Evolutionary conservation across 345 rosid species (phyloP).

Genomic region (Camelina laxa): DNA sequence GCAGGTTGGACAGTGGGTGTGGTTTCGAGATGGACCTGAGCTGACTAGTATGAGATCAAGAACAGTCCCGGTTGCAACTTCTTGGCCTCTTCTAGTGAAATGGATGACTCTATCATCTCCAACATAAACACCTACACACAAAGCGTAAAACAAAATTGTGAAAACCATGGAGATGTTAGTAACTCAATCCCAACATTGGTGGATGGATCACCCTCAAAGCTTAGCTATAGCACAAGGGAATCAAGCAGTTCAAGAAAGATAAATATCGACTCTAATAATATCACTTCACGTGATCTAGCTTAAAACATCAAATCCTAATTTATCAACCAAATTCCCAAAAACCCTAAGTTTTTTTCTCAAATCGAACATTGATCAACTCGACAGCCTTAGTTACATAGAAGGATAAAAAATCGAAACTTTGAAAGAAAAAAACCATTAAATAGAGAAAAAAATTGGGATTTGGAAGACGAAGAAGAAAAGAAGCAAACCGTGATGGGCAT

Average conservation of each 20-base stretch:
- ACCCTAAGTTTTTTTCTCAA: neutral
- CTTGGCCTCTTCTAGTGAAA: slow-evolving; percentile 90
- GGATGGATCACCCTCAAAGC: neutral
- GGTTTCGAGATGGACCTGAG: slow-evolving; percentile 65
- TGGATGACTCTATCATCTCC: slow-evolving; percentile 84
- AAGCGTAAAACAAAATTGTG: too few relatives aligned
- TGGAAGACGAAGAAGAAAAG: neutral
- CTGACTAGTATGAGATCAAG: slow-evolving; percentile 73
- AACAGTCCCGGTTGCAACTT: slow-evolving; percentile 87
- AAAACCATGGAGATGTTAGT: too few relatives aligned
- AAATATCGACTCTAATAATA: too few relatives aligned
- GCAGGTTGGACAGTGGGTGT: slow-evolving; percentile 68
- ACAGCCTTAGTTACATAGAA: too few relatives aligned
- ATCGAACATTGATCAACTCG: neutral
- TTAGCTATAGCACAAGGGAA: neutral
- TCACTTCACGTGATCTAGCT: neutral
- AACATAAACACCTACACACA: slow-evolving; percentile 67
- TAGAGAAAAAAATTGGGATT: neutral
- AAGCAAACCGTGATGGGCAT: slow-evolving; percentile 81
- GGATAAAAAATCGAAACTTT: too few relatives aligned
- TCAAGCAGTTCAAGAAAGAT: neutral
- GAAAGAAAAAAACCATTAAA: too few relatives aligned
- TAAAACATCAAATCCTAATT: slow-evolving; percentile 17
- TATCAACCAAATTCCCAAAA: neutral
- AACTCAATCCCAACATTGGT: too few relatives aligned